Base-by-base conservation (phyloP, 768 basidiomycete species). In the Trametes cubensis region DNA sequence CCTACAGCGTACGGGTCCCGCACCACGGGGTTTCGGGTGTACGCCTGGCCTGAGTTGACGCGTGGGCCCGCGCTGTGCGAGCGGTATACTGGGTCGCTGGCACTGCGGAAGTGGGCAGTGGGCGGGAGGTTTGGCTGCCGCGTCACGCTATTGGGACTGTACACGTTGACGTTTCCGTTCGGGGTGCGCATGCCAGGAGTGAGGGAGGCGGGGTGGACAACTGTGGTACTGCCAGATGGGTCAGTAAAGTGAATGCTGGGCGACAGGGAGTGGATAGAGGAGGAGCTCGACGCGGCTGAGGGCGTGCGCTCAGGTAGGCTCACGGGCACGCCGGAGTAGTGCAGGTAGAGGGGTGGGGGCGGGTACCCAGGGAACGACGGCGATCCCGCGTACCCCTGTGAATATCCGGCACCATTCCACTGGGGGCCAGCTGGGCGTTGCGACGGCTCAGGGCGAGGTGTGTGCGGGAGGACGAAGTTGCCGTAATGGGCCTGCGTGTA, bases 181-280 rank as follows among this genome's bases (percentile, higher is more conserved):
- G 49, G 25, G 17, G 58, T 41, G 42, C 34, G 62, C 38, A 40
- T 38, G 11, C 34, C 34, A 39, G 44, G 55, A 5, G 46, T 53
- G 41, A 59, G 58, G 20, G 41, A 25, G 14, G 58, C 49, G 4
- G 52, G 53, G 26, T 61, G 53, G 10, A 53, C 25, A 26, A 34
- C 40, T 26, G 57, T 55, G 6, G 34, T 6, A 34, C 34, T 30
- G 8, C 60, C 46, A 17, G 28, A 46, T 14, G 56, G 50, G 52
- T 65, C 60, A 26, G 53, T 46, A 55, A 70, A 62, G 55, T 68
- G 64, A 38, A 70, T 55, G 62, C 67, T 69, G 6, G 70, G 67
- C 25, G 66, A 59, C 42, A 71, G 39, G 49, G 71, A 67, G 53
- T 67, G 67, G 51, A 68, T 48, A 17, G 70, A 71, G 14, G 66